Evolutionary conservation across 352 stramenopile genomes (phyloP).

Genomic region (Achlya hypogyna): DNA sequence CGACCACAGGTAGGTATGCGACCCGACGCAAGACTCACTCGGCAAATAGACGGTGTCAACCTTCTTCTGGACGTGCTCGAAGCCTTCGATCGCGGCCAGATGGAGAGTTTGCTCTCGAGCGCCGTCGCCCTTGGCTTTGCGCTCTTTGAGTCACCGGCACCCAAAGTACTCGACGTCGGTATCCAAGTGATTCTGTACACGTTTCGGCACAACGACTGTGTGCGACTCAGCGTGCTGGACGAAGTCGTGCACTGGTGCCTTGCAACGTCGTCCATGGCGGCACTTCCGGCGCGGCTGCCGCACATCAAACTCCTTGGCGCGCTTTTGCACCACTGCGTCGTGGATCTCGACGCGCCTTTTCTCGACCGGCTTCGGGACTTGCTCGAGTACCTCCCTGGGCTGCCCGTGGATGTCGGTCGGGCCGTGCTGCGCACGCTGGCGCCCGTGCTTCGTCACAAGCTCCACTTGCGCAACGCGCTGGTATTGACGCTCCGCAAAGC

Average conservation of each 20-base stretch:
- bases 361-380: conserved; percentile 33
- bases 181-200: conserved; percentile 36
- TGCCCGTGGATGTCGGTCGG: conserved; percentile 26
- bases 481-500: conserved; percentile 49
- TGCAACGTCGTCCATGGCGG: background rate
- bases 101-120: conserved; percentile 9
- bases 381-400: conserved; percentile 42
- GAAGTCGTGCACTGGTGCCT: conserved; percentile 23
- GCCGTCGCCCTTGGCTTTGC: background rate
- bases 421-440: conserved; percentile 30
- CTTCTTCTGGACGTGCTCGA: background rate
- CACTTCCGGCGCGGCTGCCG: conserved; percentile 16
- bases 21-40: conserved; percentile 13
- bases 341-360: conserved; percentile 31
- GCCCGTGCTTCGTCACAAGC: conserved; percentile 30
- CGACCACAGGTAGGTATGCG: conserved; percentile 3
- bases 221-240: conserved; percentile 31
- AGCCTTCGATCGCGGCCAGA: conserved; percentile 1
- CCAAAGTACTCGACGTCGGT: conserved; percentile 27
- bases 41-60: conserved; percentile 21
- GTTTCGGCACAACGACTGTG: conserved; percentile 33
- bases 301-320: conserved; percentile 31
- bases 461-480: conserved; percentile 36
- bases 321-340: conserved; percentile 32
- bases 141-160: conserved; percentile 11